Conservation (phyloP, 768 basidiomycete species). For the Lactifluus echinatus region DNA sequence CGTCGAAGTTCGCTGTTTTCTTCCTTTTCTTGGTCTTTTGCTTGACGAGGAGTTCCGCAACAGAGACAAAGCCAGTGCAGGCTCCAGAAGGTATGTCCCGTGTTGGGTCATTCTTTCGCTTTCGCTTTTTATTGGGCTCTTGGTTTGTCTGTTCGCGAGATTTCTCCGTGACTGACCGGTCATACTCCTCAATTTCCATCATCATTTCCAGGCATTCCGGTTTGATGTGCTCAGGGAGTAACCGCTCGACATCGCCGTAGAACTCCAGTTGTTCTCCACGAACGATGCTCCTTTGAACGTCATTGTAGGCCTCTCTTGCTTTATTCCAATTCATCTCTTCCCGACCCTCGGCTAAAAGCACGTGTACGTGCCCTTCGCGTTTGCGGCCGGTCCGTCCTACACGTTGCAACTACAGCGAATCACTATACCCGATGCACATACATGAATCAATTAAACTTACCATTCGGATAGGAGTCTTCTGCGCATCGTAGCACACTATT, state of each 20-base stretch:
- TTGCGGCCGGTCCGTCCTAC: constrained; percentile 93
- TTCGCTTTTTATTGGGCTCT: constrained; percentile 46
- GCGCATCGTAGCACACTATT: constrained; percentile 93
- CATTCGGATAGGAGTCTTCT: constrained; percentile 95
- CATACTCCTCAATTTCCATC: constrained; percentile 72
- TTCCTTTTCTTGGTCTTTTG: constrained; percentile 37
- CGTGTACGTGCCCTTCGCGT: constrained; percentile 81
- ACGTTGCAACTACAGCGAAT: constrained; percentile 69
- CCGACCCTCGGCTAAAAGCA: constrained; percentile 80
- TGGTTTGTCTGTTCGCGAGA: constrained; percentile 27
- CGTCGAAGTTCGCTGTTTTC: constrained; percentile 35
- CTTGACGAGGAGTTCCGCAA: constrained; percentile 52
- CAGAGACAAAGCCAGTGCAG: constrained; percentile 61
- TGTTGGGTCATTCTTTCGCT: constrained; percentile 55
- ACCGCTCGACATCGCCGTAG: constrained; percentile 83
- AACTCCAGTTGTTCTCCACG: constrained; percentile 83
- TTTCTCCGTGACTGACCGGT: constrained; percentile 40
- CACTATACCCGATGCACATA: neutral
- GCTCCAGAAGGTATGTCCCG: constrained; percentile 74
- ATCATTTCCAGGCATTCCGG: constrained; percentile 71
- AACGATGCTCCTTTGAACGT: constrained; percentile 82
- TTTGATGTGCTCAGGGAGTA: constrained; percentile 70
- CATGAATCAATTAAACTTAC: constrained; percentile 35
- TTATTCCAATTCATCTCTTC: constrained; percentile 89
- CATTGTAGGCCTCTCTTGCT: constrained; percentile 76